These are phyloP conservation scores for Hordeum marinum DNA, from an alignment of 176 grass and related monocot species.

Conservation along the genomic window DNA sequence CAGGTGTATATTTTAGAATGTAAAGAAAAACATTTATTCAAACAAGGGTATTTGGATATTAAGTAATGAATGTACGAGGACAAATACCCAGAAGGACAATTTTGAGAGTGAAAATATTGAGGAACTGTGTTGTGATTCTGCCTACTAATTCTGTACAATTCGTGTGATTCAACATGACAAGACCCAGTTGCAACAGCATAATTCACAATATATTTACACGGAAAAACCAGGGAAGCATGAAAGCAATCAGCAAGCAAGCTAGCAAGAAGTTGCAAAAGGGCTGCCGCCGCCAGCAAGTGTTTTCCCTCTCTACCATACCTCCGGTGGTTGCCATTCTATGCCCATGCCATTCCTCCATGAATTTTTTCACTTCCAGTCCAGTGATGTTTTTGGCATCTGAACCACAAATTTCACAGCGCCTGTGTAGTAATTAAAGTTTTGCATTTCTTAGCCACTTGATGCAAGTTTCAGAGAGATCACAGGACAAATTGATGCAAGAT, in stretches of 20 bases:
- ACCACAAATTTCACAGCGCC: constrained; percentile 70
- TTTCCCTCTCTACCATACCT: constrained; percentile 10
- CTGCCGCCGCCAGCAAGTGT: constrained; percentile 43
- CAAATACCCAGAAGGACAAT: not conserved
- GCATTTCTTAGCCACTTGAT: not conserved
- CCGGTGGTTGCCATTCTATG: constrained; percentile 13
- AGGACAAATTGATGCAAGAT: not conserved
- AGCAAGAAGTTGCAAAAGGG: constrained; percentile 60
- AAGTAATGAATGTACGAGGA: not conserved
- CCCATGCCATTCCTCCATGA: constrained; percentile 68
- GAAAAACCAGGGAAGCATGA: constrained; percentile 83
- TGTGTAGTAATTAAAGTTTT: constrained; percentile 19
- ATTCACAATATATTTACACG: constrained; percentile 60
- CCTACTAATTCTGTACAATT: not conserved
- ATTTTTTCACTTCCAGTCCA: constrained; percentile 45
- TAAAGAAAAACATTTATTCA: not conserved
- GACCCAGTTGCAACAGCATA: not conserved
- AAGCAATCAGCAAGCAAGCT: constrained; percentile 53
- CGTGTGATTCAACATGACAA: not conserved
- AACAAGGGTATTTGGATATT: not conserved
- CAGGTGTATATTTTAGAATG: not conserved
- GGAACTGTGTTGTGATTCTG: constrained; percentile 3
- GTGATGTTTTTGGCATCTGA: constrained; percentile 60
- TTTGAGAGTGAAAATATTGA: not conserved
- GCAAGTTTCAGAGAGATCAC: not conserved